Evolutionary conservation across 2,329 filamentous ascomycete species (phyloP), one percentile per base, ranked within the genome.

Genomic region (Chaetomiaceae sp.): DNA sequence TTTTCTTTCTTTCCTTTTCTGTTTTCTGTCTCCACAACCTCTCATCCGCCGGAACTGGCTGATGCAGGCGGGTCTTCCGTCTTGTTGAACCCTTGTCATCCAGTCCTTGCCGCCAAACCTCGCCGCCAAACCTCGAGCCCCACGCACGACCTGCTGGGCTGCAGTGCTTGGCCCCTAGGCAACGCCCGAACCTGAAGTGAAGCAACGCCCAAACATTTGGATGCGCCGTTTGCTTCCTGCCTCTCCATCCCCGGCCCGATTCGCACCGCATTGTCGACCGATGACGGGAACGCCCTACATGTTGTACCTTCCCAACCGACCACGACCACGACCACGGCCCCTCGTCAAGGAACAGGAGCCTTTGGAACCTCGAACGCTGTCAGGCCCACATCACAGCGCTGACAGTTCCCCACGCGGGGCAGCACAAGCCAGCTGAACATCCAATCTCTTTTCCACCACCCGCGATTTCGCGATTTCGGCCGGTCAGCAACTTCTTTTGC

Each of bases 371-470:
- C 23, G 35, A 44, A 42, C 33, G 41, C 30, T 49, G 27, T 43
- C 31, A 44, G 53, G 44, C 41, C 53, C 53, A 51, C 48, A 51
- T 9, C 23, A 6, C 39, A 31, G 38, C 31, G n/a, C 31, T 31
- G 37, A 17, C 31, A 25, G 34, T 41, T 48, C 45, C 19, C 53
- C 48, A 55, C 48, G 48, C 53, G 35, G 45, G 45, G 42, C 40
- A 43, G 34, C 50, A 44, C 53, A 40, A 42, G 37, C 48, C 40
- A 51, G 41, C 48, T 54, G 43, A 54, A 54, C 33, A 48, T 35
- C 43, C 25, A 17, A 35, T 13, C 34, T 38, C n/a, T 20, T 25
- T 30, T 33, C 17, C 38, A 20, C 23, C 20, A 31, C 34, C 20
- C 43, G 47, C 39, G 34, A 44, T 35, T 43, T 23, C 33, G 37